Evolutionary conservation across 371 early-diverging fungal species (phyloP).

Genomic region (Entomophthora muscae): DNA sequence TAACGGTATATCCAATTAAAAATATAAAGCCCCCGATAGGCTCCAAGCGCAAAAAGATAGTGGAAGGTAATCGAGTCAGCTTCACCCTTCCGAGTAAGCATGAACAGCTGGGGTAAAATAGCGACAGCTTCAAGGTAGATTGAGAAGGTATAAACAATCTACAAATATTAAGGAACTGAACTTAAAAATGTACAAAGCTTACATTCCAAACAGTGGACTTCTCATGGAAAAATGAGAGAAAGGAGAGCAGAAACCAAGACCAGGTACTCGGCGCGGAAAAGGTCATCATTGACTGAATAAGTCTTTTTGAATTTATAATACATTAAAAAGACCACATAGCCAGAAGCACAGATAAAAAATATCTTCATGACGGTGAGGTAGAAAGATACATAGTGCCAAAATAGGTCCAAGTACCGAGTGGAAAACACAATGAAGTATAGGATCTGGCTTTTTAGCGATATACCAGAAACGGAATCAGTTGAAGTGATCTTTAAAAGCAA

Average conservation of each 20-base stretch:
- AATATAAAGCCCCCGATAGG: conserved; percentile 90
- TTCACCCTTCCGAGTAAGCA: conserved; percentile 91
- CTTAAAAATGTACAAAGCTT: conserved; percentile 10
- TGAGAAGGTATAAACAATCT: conserved; percentile 91
- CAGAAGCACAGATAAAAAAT: conserved; percentile 73
- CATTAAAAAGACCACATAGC: conserved; percentile 89
- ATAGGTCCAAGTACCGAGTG: conserved; percentile 92
- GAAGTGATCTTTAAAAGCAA: conserved; percentile 72
- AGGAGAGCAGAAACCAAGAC: conserved; percentile 46
- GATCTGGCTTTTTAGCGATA: conserved; percentile 93
- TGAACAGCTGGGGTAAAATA: conserved; percentile 96
- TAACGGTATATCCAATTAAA: conserved; percentile 93
- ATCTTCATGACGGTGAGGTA: conserved; percentile 96
- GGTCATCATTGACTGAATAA: conserved; percentile 82
- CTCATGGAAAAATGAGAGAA: conserved; percentile 49
- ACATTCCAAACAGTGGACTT: conserved; percentile 50
- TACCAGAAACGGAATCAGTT: conserved; percentile 81
- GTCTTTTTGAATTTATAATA: conserved; percentile 66
- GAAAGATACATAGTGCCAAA: conserved; percentile 46
- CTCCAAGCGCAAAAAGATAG: conserved; percentile 95
- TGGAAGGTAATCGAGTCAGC: conserved; percentile 97
- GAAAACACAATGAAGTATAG: conserved; percentile 89
- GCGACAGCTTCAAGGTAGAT: conserved; percentile 95
- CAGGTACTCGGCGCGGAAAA: conserved; percentile 76
- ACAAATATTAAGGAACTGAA: conserved; percentile 8